These are phyloP conservation scores for Xerocomellus chrysenteron DNA, from an alignment of 768 basidiomycete genomes.

Conservation along the genomic window DNA sequence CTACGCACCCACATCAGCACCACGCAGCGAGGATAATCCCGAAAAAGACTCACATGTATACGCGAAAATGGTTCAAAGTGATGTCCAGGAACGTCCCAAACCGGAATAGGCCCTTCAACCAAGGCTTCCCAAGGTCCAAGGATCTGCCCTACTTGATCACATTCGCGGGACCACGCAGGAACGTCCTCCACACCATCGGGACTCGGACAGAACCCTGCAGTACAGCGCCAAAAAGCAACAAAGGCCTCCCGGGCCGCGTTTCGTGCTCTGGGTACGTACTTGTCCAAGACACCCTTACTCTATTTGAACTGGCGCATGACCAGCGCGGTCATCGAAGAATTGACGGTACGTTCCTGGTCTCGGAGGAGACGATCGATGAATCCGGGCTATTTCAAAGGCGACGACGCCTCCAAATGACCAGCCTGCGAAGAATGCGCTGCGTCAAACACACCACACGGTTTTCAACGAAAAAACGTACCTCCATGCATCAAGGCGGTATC, in stretches of 20 bases:
- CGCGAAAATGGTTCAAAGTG: conserved; percentile 61
- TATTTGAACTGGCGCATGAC: conserved; percentile 49
- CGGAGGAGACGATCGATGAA: conserved; percentile 48
- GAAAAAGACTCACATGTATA: conserved; percentile 43
- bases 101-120: conserved; percentile 36
- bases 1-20: conserved; percentile 7
- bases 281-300: conserved; percentile 46
- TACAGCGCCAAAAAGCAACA: conserved; percentile 54
- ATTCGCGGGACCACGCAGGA: conserved; percentile 53
- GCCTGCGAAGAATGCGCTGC: conserved; percentile 37
- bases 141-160: conserved; percentile 28
- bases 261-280: conserved; percentile 40
- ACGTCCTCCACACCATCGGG: conserved; percentile 35
- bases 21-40: too few species aligned
- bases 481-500: conserved; percentile 50
- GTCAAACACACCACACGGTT: not conserved
- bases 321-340: conserved; percentile 34
- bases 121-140: conserved; percentile 50
- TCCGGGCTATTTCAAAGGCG: conserved; percentile 61
- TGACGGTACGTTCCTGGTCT: conserved; percentile 27
- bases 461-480: conserved; percentile 39
- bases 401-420: conserved; percentile 81
- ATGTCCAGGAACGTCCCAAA: conserved; percentile 61
- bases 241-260: conserved; percentile 27
- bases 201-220: conserved; percentile 45